These are phyloP conservation scores for Tilletia walkeri DNA, from an alignment of 1,284 basidiomycete species.

Conservation along the genomic window DNA sequence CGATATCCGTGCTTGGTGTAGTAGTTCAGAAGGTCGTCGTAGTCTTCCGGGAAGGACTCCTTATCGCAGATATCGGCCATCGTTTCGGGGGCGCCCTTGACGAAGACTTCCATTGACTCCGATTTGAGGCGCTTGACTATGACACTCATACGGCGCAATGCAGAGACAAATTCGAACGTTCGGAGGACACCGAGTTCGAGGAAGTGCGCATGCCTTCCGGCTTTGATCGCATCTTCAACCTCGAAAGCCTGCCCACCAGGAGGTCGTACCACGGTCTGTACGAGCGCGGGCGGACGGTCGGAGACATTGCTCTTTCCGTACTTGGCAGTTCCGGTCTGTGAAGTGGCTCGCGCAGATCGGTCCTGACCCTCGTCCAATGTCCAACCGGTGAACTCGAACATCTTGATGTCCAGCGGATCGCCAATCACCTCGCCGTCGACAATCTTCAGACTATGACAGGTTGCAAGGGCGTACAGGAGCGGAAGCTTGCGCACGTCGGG, in stretches of 20 bases:
- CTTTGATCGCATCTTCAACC: conserved; percentile 81
- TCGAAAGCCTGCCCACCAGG: conserved; percentile 85
- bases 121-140: conserved; percentile 94
- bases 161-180: conserved; percentile 93
- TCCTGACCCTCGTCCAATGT: conserved; percentile 77
- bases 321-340: conserved; percentile 47
- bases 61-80: conserved; percentile 80
- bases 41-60: conserved; percentile 72
- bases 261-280: conserved; percentile 93
- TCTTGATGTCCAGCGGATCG: conserved; percentile 86
- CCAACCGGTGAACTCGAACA: conserved; percentile 93
- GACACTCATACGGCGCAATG: conserved; percentile 92
- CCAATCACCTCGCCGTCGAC: conserved; percentile 86
- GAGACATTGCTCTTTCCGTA: conserved; percentile 57
- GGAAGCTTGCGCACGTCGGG: conserved; percentile 69
- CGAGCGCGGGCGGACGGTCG: conserved; percentile 79
- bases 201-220: conserved; percentile 86
- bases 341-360: conserved; percentile 36
- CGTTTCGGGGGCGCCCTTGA: conserved; percentile 97
- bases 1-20: conserved; percentile 97
- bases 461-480: conserved; percentile 87
- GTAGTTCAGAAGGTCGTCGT: conserved; percentile 92
- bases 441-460: conserved; percentile 92
- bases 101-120: conserved; percentile 92
- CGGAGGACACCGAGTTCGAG: conserved; percentile 89